Percentiles rank a stretch among this genome's conserved stretches.
Evolutionary conservation across 371 early-diverging fungal genomes (phyloP).

Genomic region (Mucor mucedo): DNA sequence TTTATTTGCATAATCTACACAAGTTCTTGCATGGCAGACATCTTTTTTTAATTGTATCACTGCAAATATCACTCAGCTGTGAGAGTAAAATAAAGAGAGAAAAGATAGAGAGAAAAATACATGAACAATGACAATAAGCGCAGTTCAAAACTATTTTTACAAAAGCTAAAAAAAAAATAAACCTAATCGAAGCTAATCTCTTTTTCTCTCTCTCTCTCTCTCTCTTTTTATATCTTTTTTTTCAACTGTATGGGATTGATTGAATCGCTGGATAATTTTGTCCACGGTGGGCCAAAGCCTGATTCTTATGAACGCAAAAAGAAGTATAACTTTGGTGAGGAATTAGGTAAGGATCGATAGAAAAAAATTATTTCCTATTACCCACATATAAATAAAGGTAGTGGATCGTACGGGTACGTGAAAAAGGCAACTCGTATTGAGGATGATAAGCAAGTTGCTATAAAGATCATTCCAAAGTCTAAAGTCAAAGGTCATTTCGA

Average conservation of each 20-base stretch:
- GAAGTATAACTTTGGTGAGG: conserved; percentile 63
- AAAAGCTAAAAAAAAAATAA: not conserved
- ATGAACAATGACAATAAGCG: no score
- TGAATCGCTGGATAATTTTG: conserved; percentile 22
- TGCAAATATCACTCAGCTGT: no score
- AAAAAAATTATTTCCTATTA: not conserved
- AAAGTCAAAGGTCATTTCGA: conserved; percentile 66
- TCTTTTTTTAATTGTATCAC: no score
- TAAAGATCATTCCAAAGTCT: conserved; percentile 79
- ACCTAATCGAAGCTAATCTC: not conserved
- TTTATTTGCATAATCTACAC: no score
- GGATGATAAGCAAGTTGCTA: conserved; percentile 65
- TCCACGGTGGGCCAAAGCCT: conserved; percentile 53
- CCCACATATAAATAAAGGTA: conserved; percentile 45
- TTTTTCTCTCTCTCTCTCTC: conserved; percentile 7
- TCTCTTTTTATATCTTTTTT: not conserved
- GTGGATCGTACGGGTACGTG: conserved; percentile 83
- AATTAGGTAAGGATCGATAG: conserved; percentile 49
- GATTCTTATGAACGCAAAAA: conserved; percentile 71
- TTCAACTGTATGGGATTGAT: conserved; percentile 19
- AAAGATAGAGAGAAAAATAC: no score
- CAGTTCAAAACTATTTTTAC: not conserved
- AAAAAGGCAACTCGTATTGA: conserved; percentile 61
- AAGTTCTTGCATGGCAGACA: no score
- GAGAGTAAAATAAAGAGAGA: no score